Evolutionary conservation across 805 yeast species (phyloP).

Genomic region (Suhomyces vadensis): DNA sequence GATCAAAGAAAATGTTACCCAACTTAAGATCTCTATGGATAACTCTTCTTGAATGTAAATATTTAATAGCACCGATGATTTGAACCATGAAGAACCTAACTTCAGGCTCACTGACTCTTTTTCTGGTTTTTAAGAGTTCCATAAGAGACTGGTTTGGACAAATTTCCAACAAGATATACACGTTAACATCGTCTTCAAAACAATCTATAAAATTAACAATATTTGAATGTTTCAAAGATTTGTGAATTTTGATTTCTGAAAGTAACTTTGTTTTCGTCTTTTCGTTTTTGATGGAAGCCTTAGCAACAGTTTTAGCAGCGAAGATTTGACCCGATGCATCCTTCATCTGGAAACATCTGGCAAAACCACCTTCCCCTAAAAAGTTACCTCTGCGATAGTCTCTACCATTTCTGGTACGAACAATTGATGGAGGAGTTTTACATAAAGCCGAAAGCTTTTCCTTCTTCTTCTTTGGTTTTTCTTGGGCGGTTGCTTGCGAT

Average conservation of each 20-base stretch:
- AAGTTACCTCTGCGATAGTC: slow-evolving; percentile 89
- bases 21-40: slow-evolving; percentile 95
- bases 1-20: slow-evolving; percentile 94
- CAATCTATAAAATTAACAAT: slow-evolving; percentile 93
- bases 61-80: slow-evolving; percentile 89
- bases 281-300: slow-evolving; percentile 86
- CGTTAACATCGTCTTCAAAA: slow-evolving; percentile 94
- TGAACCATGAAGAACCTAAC: slow-evolving; percentile 88
- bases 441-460: slow-evolving; percentile 89
- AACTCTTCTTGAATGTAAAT: slow-evolving; percentile 88
- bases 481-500: slow-evolving; percentile 16
- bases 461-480: slow-evolving; percentile 62
- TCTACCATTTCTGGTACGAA: slow-evolving; percentile 81
- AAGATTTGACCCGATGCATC: slow-evolving; percentile 82
- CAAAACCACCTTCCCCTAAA: slow-evolving; percentile 98
- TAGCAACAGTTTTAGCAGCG: slow-evolving; percentile 98
- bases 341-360: slow-evolving; percentile 95
- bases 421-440: slow-evolving; percentile 94
- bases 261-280: slow-evolving; percentile 84
- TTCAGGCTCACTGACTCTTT: slow-evolving; percentile 86
- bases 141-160: slow-evolving; percentile 93
- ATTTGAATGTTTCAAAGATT: slow-evolving; percentile 82
- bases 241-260: slow-evolving; percentile 94
- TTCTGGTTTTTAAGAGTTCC: slow-evolving; percentile 87
- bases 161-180: slow-evolving; percentile 88